Evolutionary conservation across 345 rosid species (phyloP), one percentile per base, ranked within the genome.

Genomic region (Streptanthus diversifolius): DNA sequence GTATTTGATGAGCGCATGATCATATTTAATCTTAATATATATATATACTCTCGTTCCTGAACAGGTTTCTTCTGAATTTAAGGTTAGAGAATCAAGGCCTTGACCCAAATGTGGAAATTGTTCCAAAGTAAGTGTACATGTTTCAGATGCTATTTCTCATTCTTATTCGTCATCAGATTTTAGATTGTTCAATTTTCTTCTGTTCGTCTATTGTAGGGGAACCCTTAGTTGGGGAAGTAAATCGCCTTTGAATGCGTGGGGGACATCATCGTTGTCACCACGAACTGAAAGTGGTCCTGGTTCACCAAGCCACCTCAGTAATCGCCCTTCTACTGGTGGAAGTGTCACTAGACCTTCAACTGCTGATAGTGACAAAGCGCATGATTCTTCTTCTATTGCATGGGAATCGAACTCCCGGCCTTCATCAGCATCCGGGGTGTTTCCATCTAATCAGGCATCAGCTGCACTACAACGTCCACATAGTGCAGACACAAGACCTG

Each of bases 401-500:
- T 86, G 93, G 93, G 82, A 88, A 76, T 77, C 98, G 33, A 85
- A 80, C 83, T 90, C 98, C 62, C 83, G 99, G 74, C 99, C 99
- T 57, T 88, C 95, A 17, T 95, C 99, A 40, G 95, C 99, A 69
- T 95, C 99, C 53, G 99, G 96, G 47, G 84, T 82, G 53, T 72
- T 87, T 72, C 68, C 91, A 74, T 84, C 97, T 67, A 92, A 70
- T 82, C 97, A 88, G 78, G 64, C 87, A 55, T 80, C 96, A 54
- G 76, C 72, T 70, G 58, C 83, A 45, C 81, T 92, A 41, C 79
- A 84, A 61, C 99, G 98, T 58, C 99, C 99, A 53, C 89, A 83
- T 53, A 95, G 99, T 83, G 99, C 98, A 8, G 99, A 95, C 70
- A 90, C 99, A 80, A 92, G 98, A 73, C 98, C 98, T 71, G 89